Evolutionary conservation across 225 moss, liverwort and hornwort genomes (phyloP).

Genomic region (Marchantia paleacea): DNA sequence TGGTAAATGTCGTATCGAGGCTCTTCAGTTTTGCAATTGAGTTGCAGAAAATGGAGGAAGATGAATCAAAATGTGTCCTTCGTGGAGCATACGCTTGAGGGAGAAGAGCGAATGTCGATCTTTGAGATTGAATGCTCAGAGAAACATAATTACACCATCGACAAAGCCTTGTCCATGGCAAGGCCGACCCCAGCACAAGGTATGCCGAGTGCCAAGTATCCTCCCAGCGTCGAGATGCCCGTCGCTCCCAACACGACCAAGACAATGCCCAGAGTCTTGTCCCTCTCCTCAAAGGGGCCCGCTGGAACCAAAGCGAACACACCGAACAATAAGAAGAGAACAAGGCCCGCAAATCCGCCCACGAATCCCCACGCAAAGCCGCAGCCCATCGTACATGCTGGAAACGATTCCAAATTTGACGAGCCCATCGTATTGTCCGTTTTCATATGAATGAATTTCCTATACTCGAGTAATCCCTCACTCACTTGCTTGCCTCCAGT

Average conservation of each 20-base stretch:
- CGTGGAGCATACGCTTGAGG: neutral
- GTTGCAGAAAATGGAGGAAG: too few species aligned
- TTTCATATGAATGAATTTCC: too few species aligned
- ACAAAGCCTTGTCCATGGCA: slow-evolving; percentile 25
- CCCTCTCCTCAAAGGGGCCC: slow-evolving; percentile 32
- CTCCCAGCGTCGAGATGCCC: slow-evolving; percentile 35
- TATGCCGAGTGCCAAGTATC: slow-evolving; percentile 28
- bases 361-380: slow-evolving; percentile 29
- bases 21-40: too few species aligned
- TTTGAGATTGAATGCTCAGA: neutral
- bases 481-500: too few species aligned
- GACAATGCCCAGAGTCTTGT: slow-evolving; percentile 30
- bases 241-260: slow-evolving; percentile 42
- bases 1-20: too few species aligned
- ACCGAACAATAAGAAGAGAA: slow-evolving; percentile 40
- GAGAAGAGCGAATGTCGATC: neutral
- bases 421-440: too few species aligned
- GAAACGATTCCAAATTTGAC: neutral
- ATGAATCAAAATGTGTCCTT: neutral
- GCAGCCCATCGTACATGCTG: slow-evolving; percentile 34
- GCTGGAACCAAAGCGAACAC: slow-evolving; percentile 41
- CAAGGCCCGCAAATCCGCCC: slow-evolving; percentile 27
- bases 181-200: slow-evolving; percentile 33
- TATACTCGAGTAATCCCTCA: too few species aligned
- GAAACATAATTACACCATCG: neutral